Evolutionary conservation across 441 rosid genomes (phyloP), one percentile per base, ranked within the genome.

Genomic region (Populus hybrid): DNA sequence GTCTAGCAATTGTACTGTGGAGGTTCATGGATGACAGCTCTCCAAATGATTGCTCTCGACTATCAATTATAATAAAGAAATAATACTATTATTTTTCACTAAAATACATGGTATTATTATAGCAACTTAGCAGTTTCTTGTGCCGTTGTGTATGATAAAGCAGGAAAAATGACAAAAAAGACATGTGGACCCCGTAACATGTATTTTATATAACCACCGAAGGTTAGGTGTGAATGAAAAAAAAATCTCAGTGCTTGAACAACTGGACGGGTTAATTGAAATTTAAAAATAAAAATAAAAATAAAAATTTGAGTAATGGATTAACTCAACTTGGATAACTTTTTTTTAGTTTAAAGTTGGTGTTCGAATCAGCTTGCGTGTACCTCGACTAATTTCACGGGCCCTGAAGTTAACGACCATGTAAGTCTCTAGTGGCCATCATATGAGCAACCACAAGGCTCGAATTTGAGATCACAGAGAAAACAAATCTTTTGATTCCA

Each of bases 21-120:
- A 50, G 59, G 7, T 50, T 69, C 2, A 11, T 74, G 76, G 76
- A 64, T 64, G 61, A 36, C 76, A 74, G 76, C 69, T 45, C 14
- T 14, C 10, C 14, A 18, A 28, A 35, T 69, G 59, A 70, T 76
- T 69, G 31, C 65, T 24, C 33, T 69, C 59, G n/a, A 50, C 4
- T 0, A 16, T 16, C 18, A 45, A 45, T 12, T 50, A 50, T 16
- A 50, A 50, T 50, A 16, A 50, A 0, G 6, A 50, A 50, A 50
- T 5, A 35, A 4, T 45, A 45, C 18, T 12, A 45, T 45, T 45
- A 45, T 45, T 12, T 11, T 14, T 45, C 56, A 3, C 18, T 45
- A 45, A 45, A 45, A 45, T 45, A 45, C 56, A 9, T 0, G 18
- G 16, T 1, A 45, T 42, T 42, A 3, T 40, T 40, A 11, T 3